phyloP scores from a whole-genome alignment of 2,329 filamentous ascomycete species.

The Xylariaceae sp. region DNA sequence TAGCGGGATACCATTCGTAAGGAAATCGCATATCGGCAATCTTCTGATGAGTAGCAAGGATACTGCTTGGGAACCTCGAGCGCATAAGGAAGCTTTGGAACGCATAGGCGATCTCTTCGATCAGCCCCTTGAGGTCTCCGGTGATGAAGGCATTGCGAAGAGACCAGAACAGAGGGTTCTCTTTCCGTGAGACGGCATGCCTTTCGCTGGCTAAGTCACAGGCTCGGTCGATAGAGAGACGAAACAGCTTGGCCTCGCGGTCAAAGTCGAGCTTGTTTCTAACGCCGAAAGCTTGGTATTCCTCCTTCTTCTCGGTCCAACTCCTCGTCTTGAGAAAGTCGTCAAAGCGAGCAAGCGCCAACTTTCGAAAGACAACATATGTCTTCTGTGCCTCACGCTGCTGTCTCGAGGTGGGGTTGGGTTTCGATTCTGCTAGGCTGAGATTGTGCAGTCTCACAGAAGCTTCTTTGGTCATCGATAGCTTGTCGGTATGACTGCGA shows the following conservation, averaged over 20 bases:
- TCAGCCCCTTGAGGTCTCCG: slow-evolving; percentile 57
- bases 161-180: slow-evolving; percentile 63
- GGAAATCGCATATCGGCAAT: slow-evolving; percentile 88
- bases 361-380: slow-evolving; percentile 36
- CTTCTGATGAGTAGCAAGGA: slow-evolving; percentile 65
- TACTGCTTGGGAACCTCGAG: slow-evolving; percentile 60
- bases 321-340: slow-evolving; percentile 42
- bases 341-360: slow-evolving; percentile 44
- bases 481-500: background rate
- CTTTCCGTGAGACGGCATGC: slow-evolving; percentile 46
- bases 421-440: background rate
- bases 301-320: slow-evolving; percentile 36
- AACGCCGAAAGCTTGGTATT: slow-evolving; percentile 46
- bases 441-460: background rate
- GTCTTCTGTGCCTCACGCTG: slow-evolving; percentile 25
- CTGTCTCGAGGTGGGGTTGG: background rate
- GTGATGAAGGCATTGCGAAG: slow-evolving; percentile 66
- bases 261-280: slow-evolving; percentile 51
- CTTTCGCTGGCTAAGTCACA: slow-evolving; percentile 51
- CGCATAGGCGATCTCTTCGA: slow-evolving; percentile 67
- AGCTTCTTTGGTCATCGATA: background rate
- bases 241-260: slow-evolving; percentile 54
- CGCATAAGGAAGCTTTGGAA: slow-evolving; percentile 72
- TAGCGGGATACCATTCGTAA: slow-evolving; percentile 89
- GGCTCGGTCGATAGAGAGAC: slow-evolving; percentile 51